phyloP scores from a whole-genome alignment of 768 basidiomycete species.

The Psilocybe subaeruginosa region DNA sequence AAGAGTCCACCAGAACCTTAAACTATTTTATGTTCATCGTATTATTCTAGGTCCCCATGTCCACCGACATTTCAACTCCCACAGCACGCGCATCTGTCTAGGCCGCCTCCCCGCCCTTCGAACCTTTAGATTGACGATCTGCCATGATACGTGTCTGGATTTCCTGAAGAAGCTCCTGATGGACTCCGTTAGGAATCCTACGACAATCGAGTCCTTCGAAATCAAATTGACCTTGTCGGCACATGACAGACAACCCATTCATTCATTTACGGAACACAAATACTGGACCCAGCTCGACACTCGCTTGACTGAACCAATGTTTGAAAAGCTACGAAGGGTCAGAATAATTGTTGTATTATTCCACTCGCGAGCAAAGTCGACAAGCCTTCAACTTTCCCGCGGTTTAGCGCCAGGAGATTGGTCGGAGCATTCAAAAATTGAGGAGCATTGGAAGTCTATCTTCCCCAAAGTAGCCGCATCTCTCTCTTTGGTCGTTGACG shows the following conservation, averaged over 20 bases:
- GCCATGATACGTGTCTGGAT: neutral
- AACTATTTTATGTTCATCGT: neutral
- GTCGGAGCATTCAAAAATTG: neutral
- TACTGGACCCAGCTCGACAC: neutral
- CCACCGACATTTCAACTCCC: neutral
- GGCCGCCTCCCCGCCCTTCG: neutral
- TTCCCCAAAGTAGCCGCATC: neutral
- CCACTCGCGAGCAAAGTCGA: neutral
- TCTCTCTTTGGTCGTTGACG: neutral
- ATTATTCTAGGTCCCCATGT: neutral
- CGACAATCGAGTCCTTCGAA: neutral
- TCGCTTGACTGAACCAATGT: neutral
- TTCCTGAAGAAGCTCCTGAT: neutral
- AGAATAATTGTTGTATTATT: neutral
- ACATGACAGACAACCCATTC: neutral
- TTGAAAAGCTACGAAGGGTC: neutral
- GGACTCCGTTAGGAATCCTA: neutral
- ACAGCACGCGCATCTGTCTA: neutral
- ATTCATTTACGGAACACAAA: neutral
- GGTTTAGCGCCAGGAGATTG: neutral
- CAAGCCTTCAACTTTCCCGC: neutral
- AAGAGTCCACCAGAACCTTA: neutral
- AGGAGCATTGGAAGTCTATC: neutral
- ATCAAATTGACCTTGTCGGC: neutral
- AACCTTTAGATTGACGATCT: neutral